A percentile compares a stretch with the other conserved stretches of the same genome.
phyloP scores from a whole-genome alignment of 257 asterid genomes.

The Asclepias syriaca region DNA sequence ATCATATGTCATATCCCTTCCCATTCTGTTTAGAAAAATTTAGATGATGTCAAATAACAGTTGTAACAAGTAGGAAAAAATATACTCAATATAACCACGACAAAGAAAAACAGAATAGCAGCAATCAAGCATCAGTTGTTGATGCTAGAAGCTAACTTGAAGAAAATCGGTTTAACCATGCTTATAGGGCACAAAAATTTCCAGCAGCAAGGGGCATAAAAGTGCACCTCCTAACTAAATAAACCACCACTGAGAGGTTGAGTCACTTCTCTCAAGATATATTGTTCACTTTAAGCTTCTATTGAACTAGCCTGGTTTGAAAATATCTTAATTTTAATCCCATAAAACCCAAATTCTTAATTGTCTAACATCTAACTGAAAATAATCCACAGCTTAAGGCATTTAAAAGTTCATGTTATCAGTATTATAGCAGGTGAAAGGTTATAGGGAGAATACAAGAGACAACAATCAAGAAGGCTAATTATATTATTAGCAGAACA shows the following conservation, averaged over 20 bases:
- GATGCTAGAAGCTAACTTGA: background rate
- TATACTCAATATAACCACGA: background rate
- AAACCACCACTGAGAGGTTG: too few species aligned
- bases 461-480: background rate
- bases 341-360: background rate
- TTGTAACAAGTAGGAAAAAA: background rate
- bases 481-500: background rate
- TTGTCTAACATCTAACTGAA: background rate
- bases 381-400: background rate
- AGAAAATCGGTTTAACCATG: background rate
- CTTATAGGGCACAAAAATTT: background rate
- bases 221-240: too few species aligned
- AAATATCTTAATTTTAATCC: background rate
- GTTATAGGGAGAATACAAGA: background rate
- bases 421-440: background rate
- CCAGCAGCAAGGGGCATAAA: too few species aligned
- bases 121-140: background rate
- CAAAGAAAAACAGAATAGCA: background rate
- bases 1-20: conserved; percentile 88
- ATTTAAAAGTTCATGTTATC: background rate
- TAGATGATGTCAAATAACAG: conserved; percentile 1
- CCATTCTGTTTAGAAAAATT: conserved; percentile 65
- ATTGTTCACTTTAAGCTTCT: background rate
- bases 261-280: too few species aligned
- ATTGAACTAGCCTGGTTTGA: background rate